Evolutionary conservation across 768 basidiomycete genomes (phyloP).

Genomic region (Panaeolus papilionaceus): DNA sequence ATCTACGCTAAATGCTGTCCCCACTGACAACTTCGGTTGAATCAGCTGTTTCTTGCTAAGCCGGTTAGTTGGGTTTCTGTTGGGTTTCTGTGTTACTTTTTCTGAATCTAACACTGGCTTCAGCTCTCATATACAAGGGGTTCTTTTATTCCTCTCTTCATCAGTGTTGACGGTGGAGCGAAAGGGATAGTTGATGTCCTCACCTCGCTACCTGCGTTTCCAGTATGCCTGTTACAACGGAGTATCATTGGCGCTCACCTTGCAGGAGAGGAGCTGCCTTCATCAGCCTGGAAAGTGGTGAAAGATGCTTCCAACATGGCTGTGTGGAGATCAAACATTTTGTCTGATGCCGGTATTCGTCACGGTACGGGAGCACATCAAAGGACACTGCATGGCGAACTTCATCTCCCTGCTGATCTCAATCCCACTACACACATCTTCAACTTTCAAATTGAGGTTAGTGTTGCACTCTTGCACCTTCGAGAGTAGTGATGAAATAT

Average conservation of each 20-base stretch:
- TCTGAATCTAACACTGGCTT: neutral
- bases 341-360: no score
- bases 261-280: neutral
- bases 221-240: neutral
- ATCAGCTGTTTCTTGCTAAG: conserved; percentile 1
- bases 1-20: neutral
- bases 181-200: neutral
- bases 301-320: conserved; percentile 8
- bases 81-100: neutral
- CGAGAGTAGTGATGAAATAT: neutral
- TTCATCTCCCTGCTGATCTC: neutral
- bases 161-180: neutral
- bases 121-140: conserved; percentile 7
- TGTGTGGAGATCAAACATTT: neutral
- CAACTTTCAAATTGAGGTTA: neutral
- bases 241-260: neutral
- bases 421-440: conserved; percentile 2
- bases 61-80: neutral
- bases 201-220: neutral
- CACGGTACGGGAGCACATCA: no score
- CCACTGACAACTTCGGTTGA: neutral
- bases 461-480: neutral
- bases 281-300: neutral
- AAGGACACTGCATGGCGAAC: neutral
- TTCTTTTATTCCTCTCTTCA: neutral